phyloP scores from a whole-genome alignment of 208 protist species.

The Crithidia thermophila region DNA sequence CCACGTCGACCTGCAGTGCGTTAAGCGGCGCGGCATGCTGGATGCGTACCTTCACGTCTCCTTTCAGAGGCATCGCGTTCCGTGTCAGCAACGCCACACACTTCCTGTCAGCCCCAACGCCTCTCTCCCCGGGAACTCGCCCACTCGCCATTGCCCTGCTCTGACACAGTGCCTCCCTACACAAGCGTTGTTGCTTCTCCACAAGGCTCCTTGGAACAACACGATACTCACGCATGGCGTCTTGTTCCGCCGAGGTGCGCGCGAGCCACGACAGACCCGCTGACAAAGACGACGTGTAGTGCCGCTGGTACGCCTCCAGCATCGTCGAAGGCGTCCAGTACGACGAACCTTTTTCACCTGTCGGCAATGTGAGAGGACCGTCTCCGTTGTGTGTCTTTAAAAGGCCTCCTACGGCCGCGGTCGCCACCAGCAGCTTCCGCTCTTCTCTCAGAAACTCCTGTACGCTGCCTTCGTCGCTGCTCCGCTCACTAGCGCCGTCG shows the following conservation, averaged over 20 bases:
- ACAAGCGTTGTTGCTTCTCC: not conserved
- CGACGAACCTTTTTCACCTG: no score
- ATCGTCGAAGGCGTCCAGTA: no score
- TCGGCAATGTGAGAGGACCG: no score
- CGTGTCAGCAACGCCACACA: no score
- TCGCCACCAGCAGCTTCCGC: constrained; percentile 9
- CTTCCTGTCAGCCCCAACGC: no score
- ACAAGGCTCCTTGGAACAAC: not conserved
- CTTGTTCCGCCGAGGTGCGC: not conserved
- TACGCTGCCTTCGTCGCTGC: not conserved
- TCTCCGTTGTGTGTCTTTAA: not conserved
- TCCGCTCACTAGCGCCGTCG: not conserved
- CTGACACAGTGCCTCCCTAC: not conserved
- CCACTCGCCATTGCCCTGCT: no score
- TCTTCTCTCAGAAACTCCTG: constrained; percentile 19
- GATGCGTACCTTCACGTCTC: constrained; percentile 20
- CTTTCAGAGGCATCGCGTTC: constrained; percentile 2
- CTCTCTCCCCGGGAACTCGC: not conserved
- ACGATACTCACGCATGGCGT: not conserved
- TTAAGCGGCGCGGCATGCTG: constrained; percentile 19
- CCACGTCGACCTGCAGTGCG: constrained; percentile 20
- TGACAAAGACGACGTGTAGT: constrained; percentile 8
- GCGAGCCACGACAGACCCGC: constrained; percentile 20
- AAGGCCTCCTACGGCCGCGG: constrained; percentile 1
- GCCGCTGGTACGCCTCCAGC: not conserved